Evolutionary conservation across 768 basidiomycete genomes (phyloP), one percentile per base, ranked within the genome.

Genomic region (Holtermannia corniformis): DNA sequence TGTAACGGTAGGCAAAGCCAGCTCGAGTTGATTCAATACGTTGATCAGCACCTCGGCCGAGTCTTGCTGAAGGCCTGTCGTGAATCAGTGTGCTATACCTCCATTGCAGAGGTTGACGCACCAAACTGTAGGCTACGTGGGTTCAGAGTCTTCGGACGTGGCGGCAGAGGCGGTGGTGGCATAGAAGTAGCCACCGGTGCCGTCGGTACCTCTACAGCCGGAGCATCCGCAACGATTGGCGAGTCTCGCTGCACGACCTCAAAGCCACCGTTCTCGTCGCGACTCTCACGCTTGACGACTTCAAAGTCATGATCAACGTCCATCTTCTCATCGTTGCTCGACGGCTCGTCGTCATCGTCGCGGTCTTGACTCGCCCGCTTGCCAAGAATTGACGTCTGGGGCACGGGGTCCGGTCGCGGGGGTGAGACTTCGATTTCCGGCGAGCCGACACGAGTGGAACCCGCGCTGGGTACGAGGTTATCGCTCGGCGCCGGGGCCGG

Each of bases 41-140:
- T 97, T 97, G 73, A 97, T 93, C 85, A 97, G 89, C 73, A 93
- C 96, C 73, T 99, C 95, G 0, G 93, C 85, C 12, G 97, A 92
- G 69, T 99, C 95, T 65, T 99, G 93, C 64, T 99, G 95, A 62
- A 86, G 85, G 4, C 93, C 91, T 68, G 49, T n/a, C n/a, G n/a
- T n/a, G 13, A 47, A 41, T 37, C 32, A 37, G 32, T 16, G n/a
- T 22, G 26, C 20, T n/a, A 24, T 24, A 23, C 45, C 23, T 44
- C 49, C 49, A 44, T 21, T 25, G 19, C 16, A 41, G 13, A n/a
- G 21, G 40, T 2, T 4, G 28, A 57, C 61, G 52, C 28, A 60
- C 64, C 66, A 24, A 68, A 68, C 14, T 52, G 44, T 26, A 68
- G 42, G 3, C 63, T 7, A 3, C 64, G 47, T 5, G 64, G 62